Evolutionary conservation across 2,329 filamentous ascomycete genomes (phyloP), one percentile per base, ranked within the genome.

Genomic region (Paracorniculantispora psalliotae): DNA sequence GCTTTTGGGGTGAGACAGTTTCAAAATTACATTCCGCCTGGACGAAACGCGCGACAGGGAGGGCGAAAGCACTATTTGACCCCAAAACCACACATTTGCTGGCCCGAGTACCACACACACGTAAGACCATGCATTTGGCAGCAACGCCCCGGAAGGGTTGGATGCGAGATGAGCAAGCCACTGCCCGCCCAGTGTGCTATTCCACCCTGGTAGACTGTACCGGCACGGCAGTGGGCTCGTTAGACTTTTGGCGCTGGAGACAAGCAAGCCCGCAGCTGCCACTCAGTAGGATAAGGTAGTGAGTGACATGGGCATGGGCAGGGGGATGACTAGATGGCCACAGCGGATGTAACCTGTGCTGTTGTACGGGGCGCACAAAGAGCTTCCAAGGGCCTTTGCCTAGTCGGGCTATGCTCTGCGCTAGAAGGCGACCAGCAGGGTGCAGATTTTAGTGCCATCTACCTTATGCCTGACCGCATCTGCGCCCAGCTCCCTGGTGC

Each of bases 1-100:
- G 39, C 30, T 53, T 30, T n/a, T 54, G 15, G 50, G 44, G 57
- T 59, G 57, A 59, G 57, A 59, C 57, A 43, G 57, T 59, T 54
- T 59, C 57, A 59, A 54, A 52, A 54, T 59, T 53, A 25, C 56
- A 59, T 59, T 52, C 30, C 56, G 46, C 55, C 48, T 25, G 37
- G 48, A 41, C 39, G 39, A 52, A 59, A 52, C 48, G 56, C 26
- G 23, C 41, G 23, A 47, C 56, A 53, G 56, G 56, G 48, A 46
- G 37, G 39, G 56, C 37, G n/a, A n/a, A n/a, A 46, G n/a, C 39
- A 47, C 28, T 51, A 35, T 58, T 46, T 58, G 37, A 30, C 56
- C 15, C 17, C 37, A 23, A 48, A 23, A 48, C 52, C 39, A 37
- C 30, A 41, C 53, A 37, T 37, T 54, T 41, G 28, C 46, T 28